A percentile compares a stretch with the other conserved stretches of the same genome.
Conservation (phyloP, 108 stramenopile species). For the Cyclostephanos tholiformis region DNA sequence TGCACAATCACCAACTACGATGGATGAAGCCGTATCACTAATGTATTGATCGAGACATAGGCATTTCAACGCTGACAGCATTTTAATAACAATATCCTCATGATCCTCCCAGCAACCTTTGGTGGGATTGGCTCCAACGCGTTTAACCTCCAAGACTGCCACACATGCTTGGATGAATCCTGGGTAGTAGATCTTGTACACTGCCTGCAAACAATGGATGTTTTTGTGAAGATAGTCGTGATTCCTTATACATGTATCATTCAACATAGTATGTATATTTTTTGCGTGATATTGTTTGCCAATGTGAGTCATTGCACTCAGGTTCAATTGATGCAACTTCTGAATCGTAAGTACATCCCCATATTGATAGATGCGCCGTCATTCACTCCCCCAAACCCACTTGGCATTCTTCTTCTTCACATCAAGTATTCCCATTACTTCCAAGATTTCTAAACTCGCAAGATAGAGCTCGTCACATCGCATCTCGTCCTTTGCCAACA, state of each 20-base stretch:
- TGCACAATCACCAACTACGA: no score
- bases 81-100: background rate
- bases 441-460: background rate
- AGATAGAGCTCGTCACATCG: background rate
- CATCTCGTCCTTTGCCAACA: background rate
- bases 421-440: background rate
- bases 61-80: background rate
- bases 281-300: background rate
- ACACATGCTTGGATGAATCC: constrained; percentile 11
- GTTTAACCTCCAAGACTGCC: background rate
- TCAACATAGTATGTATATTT: background rate
- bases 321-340: background rate
- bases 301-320: background rate
- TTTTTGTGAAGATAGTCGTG: constrained; percentile 6
- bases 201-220: constrained; percentile 1
- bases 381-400: background rate
- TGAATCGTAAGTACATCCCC: background rate
- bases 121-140: background rate
- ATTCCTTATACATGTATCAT: background rate
- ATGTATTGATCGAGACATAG: constrained; percentile 1
- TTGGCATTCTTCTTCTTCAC: background rate
- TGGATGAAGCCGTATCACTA: no score
- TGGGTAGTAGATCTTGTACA: constrained; percentile 9
- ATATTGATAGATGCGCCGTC: background rate
- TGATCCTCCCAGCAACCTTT: background rate